Evolutionary conservation across 768 basidiomycete genomes (phyloP), one percentile per base, ranked within the genome.

Genomic region (Filobasidium wieringae): DNA sequence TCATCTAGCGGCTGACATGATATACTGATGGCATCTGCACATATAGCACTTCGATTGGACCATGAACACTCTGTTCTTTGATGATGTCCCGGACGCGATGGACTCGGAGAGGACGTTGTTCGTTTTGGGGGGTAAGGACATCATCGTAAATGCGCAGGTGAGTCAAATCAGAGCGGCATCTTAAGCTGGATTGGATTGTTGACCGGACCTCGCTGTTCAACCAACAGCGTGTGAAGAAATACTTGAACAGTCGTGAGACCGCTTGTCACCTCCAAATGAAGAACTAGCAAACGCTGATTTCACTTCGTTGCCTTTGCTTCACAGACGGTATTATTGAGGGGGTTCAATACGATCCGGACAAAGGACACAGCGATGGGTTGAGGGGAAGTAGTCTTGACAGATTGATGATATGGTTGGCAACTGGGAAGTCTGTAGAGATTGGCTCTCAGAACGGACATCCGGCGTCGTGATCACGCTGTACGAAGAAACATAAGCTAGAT

Each of bases 21-120:
- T n/a, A n/a, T n/a, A n/a, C n/a, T n/a, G n/a, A n/a, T n/a, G n/a
- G n/a, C n/a, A n/a, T n/a, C n/a, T n/a, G n/a, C n/a, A n/a, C n/a
- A n/a, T 22, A 30, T 26, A 70, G 65, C 60, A 73, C 55, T 73
- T 73, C 47, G 67, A 76, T 66, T 91, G 88, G 89, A 78, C 81
- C 36, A 81, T 86, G 11, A 95, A 95, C 68, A 83, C 87, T 9
- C 77, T 96, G 11, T 96, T 86, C 82, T 87, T 82, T 60, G 87
- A 91, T 72, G 86, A 92, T 65, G 89, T 93, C 45, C 87, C 88
- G 0, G 79, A 88, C 66, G 85, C 84, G 15, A 75, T 78, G 15
- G 82, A 90, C 70, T 79, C 83, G 1, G 63, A 76, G 32, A 83
- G 81, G 67, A 81, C 84, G 0, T 72, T 84, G 51, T 86, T 88